Evolutionary conservation across 345 rosid genomes (phyloP).

Genomic region (Salix caprea): DNA sequence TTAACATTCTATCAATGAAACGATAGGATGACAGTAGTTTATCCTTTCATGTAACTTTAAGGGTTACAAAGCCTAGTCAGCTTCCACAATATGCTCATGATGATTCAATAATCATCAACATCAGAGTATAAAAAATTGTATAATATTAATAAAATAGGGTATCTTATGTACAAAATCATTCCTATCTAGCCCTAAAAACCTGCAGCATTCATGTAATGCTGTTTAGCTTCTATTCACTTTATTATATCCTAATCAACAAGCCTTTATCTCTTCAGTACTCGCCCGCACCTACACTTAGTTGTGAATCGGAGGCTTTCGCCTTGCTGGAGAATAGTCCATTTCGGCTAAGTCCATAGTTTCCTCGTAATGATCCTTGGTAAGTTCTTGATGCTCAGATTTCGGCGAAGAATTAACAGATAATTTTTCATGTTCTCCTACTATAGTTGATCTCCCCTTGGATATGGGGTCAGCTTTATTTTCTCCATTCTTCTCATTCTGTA

Average conservation of each 20-base stretch:
- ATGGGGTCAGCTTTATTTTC: slow-evolving; percentile 11
- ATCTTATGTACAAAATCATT: slow-evolving; percentile 12
- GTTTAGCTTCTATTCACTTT: slow-evolving; percentile 20
- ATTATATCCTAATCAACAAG: neutral
- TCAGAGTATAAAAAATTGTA: neutral
- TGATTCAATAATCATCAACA: slow-evolving; percentile 11
- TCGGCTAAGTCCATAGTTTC: slow-evolving; percentile 32
- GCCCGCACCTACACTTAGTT: slow-evolving; percentile 16
- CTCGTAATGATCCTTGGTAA: slow-evolving; percentile 14
- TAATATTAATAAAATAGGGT: neutral
- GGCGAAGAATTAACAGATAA: slow-evolving; percentile 12
- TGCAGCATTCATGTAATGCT: slow-evolving; percentile 46
- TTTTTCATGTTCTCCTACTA: slow-evolving; percentile 9
- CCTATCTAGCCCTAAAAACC: slow-evolving; percentile 23
- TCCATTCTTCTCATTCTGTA: slow-evolving; percentile 26
- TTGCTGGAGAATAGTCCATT: slow-evolving; percentile 61
- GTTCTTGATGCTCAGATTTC: slow-evolving; percentile 5
- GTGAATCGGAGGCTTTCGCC: slow-evolving; percentile 52
- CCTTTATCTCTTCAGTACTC: neutral
- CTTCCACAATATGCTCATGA: slow-evolving; percentile 2
- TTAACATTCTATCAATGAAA: neutral
- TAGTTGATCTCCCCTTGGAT: neutral
- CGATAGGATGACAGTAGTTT: no score
- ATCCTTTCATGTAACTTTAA: neutral
- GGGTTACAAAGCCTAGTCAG: neutral